A percentile compares a stretch with the other conserved stretches of the same genome.
Conservation (phyloP, 495 filamentous ascomycete genomes). For the Paragyromitra xinjiangensis region DNA sequence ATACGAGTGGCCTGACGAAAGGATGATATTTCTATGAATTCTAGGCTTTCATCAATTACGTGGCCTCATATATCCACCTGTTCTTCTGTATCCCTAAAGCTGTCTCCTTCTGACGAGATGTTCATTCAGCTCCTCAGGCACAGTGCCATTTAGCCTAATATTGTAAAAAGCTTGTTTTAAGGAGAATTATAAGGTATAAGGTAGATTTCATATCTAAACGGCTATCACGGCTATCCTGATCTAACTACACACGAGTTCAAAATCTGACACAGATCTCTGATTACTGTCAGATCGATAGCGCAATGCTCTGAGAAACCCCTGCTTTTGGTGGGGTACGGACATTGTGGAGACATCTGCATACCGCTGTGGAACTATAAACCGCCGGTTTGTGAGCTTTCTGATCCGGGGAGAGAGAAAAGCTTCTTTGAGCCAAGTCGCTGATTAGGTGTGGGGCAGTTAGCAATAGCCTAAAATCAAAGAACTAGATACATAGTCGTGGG, state of each 20-base stretch:
- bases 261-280: neutral
- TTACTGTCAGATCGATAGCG: neutral
- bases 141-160: neutral
- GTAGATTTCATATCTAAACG: neutral
- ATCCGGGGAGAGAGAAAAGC: neutral
- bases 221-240: neutral
- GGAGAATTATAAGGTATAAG: neutral
- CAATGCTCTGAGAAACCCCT: neutral
- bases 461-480: neutral
- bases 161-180: neutral
- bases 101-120: neutral
- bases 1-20: neutral
- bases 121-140: neutral
- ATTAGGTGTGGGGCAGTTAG: neutral
- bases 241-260: neutral
- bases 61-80: neutral
- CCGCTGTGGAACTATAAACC: neutral
- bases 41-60: neutral
- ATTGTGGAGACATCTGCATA: neutral
- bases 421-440: neutral
- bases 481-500: too few relatives aligned
- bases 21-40: neutral
- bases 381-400: too few relatives aligned
- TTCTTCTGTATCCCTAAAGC: neutral
- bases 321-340: neutral